phyloP scores from a whole-genome alignment of 164 flowering plant genomes.

The Echeveria elegans region DNA sequence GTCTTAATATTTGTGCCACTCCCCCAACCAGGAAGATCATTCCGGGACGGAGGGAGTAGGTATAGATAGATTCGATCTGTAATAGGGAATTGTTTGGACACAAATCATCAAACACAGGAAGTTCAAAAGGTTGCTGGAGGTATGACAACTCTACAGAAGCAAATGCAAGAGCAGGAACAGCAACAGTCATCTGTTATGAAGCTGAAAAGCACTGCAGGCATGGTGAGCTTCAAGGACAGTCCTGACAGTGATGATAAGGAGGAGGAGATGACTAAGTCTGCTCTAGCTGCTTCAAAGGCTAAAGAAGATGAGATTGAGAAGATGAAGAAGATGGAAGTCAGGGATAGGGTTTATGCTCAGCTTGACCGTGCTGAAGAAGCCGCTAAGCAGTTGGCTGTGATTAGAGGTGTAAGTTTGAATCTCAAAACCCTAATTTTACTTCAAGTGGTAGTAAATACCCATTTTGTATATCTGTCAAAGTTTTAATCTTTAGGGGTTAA shows the following conservation, averaged over 20 bases:
- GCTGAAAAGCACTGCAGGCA: slow-evolving; percentile 1
- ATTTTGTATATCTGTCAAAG: slow-evolving; percentile 1
- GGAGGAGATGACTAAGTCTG: slow-evolving; percentile 64
- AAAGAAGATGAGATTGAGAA: slow-evolving; percentile 90
- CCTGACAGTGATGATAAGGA: slow-evolving; percentile 44
- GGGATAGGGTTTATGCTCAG: slow-evolving; percentile 65
- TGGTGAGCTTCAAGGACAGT: slow-evolving; percentile 16
- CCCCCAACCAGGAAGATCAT: too few species aligned
- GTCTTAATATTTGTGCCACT: too few species aligned
- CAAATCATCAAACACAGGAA: background rate
- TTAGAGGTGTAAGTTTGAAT: slow-evolving; percentile 54
- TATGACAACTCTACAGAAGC: slow-evolving; percentile 5
- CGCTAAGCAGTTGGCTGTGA: slow-evolving; percentile 64
- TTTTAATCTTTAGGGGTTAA: background rate
- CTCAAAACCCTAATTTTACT: background rate
- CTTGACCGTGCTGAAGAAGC: slow-evolving; percentile 73
- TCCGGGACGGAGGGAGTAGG: too few species aligned
- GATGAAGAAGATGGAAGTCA: slow-evolving; percentile 75
- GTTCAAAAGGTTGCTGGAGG: background rate
- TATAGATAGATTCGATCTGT: background rate
- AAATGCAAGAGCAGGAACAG: slow-evolving; percentile 5
- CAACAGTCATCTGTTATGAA: background rate
- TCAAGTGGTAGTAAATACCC: background rate
- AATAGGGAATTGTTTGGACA: slow-evolving; percentile 4
- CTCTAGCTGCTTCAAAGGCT: slow-evolving; percentile 50